Percentiles rank a stretch among this genome's conserved stretches.
These are phyloP conservation scores for Suillus cothurnatus DNA, from an alignment of 768 basidiomycete species.

Conservation along the genomic window DNA sequence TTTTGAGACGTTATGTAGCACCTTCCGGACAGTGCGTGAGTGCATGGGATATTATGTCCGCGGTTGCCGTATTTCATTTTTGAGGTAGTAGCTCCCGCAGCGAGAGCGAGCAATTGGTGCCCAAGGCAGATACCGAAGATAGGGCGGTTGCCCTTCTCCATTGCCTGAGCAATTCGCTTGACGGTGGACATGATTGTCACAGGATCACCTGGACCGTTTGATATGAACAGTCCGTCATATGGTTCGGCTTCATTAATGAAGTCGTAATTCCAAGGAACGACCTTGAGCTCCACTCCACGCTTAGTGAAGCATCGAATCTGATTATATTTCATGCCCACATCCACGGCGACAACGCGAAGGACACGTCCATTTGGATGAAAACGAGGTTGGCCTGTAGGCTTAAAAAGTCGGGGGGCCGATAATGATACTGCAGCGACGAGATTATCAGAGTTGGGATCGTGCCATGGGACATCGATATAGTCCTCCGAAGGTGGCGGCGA, in stretches of 20 bases:
- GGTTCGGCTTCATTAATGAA: constrained; percentile 77
- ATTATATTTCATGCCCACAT: constrained; percentile 99
- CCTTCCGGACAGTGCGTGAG: constrained; percentile 87
- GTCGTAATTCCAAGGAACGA: constrained; percentile 97
- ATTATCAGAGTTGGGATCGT: constrained; percentile 87
- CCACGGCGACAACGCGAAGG: constrained; percentile 85
- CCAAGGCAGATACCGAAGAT: constrained; percentile 99
- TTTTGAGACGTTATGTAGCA: constrained; percentile 99
- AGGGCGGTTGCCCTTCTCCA: constrained; percentile 76
- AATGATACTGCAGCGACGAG: constrained; percentile 91
- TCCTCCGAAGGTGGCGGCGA: constrained; percentile 80
- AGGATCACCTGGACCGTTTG: constrained; percentile 98
- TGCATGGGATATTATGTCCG: constrained; percentile 98
- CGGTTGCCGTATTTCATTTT: constrained; percentile 99
- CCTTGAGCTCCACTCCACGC: constrained; percentile 94
- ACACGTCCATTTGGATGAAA: constrained; percentile 79
- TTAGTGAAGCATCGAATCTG: constrained; percentile 95
- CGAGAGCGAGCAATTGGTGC: constrained; percentile 94
- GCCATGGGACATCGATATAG: constrained; percentile 80
- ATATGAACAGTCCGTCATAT: constrained; percentile 94
- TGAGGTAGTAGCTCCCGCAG: constrained; percentile 89
- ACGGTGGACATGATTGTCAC: constrained; percentile 80
- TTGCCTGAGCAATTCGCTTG: constrained; percentile 59
- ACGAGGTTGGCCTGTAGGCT: constrained; percentile 54
- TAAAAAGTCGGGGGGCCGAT: constrained; percentile 64